These are phyloP conservation scores for Pichia ethanolica DNA, from an alignment of 805 yeast species.

Conservation along the genomic window DNA sequence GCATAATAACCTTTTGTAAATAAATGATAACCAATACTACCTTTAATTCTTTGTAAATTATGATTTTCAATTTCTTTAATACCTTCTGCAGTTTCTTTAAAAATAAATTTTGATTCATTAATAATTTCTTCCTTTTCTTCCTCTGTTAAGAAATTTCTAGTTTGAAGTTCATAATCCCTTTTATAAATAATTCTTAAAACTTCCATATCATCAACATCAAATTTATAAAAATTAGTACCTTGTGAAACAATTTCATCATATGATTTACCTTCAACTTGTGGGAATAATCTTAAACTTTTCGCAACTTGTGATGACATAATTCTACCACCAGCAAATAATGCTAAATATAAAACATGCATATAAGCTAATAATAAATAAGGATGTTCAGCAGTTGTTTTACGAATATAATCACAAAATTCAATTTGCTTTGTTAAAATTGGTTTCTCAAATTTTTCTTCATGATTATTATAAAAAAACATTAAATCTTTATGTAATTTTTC, in stretches of 20 bases:
- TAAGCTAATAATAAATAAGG: conserved; percentile 73
- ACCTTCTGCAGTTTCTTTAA: conserved; percentile 52
- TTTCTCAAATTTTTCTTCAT: conserved; percentile 42
- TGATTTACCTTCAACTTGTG: conserved; percentile 60
- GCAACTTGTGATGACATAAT: conserved; percentile 60
- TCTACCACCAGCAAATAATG: conserved; percentile 81
- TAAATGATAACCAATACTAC: conserved; percentile 47
- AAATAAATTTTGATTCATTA: conserved; percentile 59
- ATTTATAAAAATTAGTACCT: conserved; percentile 68
- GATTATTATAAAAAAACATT: conserved; percentile 55
- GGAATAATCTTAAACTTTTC: conserved; percentile 65
- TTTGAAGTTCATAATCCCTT: conserved; percentile 68
- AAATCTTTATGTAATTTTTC: conserved; percentile 53
- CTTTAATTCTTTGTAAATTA: conserved; percentile 50
- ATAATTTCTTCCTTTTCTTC: conserved; percentile 63
- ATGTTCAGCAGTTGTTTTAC: conserved; percentile 43
- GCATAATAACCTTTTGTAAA: conserved; percentile 47
- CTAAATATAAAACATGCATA: conserved; percentile 79
- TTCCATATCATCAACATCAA: conserved; percentile 58
- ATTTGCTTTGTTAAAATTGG: conserved; percentile 60
- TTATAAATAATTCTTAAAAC: conserved; percentile 59
- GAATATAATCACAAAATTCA: conserved; percentile 55
- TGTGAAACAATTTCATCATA: conserved; percentile 51
- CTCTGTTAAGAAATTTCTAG: conserved; percentile 65
- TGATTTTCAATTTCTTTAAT: conserved; percentile 61